phyloP scores from a whole-genome alignment of 2,329 filamentous ascomycete species.

The Fusarium acutatum region DNA sequence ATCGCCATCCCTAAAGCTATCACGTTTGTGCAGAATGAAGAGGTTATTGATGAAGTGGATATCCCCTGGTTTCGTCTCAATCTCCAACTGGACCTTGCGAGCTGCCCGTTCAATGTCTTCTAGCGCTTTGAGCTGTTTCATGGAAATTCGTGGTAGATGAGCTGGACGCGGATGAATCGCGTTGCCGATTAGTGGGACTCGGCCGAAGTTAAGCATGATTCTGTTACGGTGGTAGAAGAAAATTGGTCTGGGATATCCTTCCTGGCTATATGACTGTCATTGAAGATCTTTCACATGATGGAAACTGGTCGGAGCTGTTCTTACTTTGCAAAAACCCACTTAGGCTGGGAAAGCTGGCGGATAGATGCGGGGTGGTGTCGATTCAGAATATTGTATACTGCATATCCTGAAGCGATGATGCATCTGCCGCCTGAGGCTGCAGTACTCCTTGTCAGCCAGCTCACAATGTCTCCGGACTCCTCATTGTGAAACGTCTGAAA shows the following conservation, averaged over 20 bases:
- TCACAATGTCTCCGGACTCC: conserved; percentile 70
- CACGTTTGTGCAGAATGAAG: conserved; percentile 64
- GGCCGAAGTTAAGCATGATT: conserved; percentile 67
- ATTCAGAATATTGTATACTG: conserved; percentile 74
- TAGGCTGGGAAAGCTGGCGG: conserved; percentile 64
- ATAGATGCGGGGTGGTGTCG: conserved; percentile 61
- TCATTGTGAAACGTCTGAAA: conserved; percentile 74
- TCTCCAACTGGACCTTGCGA: conserved; percentile 60
- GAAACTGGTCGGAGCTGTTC: no score
- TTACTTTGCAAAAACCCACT: conserved; percentile 73
- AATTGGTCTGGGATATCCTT: conserved; percentile 58
- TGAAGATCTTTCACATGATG: no score
- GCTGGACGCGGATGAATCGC: conserved; percentile 59
- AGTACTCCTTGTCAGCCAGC: conserved; percentile 69
- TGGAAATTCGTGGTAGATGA: conserved; percentile 58
- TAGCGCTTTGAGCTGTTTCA: conserved; percentile 62
- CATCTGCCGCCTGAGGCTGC: conserved; percentile 71
- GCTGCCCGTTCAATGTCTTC: conserved; percentile 64
- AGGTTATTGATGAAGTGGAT: conserved; percentile 73
- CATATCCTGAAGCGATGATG: conserved; percentile 70
- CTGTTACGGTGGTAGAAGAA: conserved; percentile 60
- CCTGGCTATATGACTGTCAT: not conserved
- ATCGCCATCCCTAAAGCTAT: not conserved
- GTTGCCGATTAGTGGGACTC: conserved; percentile 62
- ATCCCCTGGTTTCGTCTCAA: conserved; percentile 63